Percentiles rank a stretch among this genome's conserved stretches.
Evolutionary conservation across 2,329 filamentous ascomycete species (phyloP).

Genomic region (Colletotrichum falcatum): DNA sequence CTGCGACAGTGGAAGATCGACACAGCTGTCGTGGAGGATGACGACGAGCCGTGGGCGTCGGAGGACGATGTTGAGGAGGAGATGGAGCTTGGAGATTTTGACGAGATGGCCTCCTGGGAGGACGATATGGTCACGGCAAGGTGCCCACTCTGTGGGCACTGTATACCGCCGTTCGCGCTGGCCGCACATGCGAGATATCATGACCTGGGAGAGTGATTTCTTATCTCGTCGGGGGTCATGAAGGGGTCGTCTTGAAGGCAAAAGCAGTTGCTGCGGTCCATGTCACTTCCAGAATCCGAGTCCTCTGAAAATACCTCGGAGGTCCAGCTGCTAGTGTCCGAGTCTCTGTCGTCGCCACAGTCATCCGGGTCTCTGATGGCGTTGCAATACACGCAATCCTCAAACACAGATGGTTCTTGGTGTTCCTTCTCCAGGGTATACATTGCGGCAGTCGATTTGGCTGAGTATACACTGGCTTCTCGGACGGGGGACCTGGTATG

Average conservation of each 20-base stretch:
- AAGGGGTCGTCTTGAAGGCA: not conserved
- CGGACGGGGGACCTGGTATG: not conserved
- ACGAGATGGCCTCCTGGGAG: slow-evolving; percentile 46
- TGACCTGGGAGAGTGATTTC: slow-evolving; percentile 47
- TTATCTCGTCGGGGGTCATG: not conserved
- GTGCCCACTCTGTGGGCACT: slow-evolving; percentile 64
- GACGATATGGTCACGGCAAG: slow-evolving; percentile 43
- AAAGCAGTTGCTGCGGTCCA: too few relatives aligned
- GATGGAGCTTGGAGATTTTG: slow-evolving; percentile 47
- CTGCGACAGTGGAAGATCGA: slow-evolving; percentile 75
- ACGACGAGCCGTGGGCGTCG: slow-evolving; percentile 33
- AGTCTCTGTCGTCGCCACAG: not conserved
- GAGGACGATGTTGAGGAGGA: slow-evolving; percentile 40
- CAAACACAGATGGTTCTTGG: not conserved
- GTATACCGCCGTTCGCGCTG: slow-evolving; percentile 69
- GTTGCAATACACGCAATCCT: not conserved
- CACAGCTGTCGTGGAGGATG: slow-evolving; percentile 40
- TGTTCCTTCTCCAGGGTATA: not conserved
- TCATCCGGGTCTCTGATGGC: not conserved
- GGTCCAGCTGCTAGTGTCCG: not conserved
- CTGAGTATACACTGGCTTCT: not conserved
- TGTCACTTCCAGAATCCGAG: not conserved
- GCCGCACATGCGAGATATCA: slow-evolving; percentile 68
- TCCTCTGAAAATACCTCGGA: not conserved
- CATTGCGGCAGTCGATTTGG: not conserved